These are phyloP conservation scores for Camellia japonica DNA, from an alignment of 148 eudicot genomes.

Conservation along the genomic window DNA sequence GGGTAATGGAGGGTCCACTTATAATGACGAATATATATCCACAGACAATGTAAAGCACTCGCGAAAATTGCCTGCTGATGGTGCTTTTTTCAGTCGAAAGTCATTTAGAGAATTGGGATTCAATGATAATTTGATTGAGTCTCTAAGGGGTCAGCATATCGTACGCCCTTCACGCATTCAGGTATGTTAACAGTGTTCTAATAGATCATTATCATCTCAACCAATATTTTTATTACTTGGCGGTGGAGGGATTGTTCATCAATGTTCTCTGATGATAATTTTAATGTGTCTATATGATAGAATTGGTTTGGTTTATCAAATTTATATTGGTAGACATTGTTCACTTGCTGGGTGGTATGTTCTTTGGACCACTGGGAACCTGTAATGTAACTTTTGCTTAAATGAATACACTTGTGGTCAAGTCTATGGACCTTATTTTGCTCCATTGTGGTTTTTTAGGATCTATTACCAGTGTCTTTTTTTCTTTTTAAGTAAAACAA, in stretches of 20 bases:
- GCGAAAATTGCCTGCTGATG: slow-evolving; percentile 38
- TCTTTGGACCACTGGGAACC: neutral
- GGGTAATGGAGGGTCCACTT: slow-evolving; percentile 39
- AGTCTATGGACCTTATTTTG: neutral
- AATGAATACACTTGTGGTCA: neutral
- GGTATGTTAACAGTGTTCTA: slow-evolving; percentile 33
- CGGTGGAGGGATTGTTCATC: neutral
- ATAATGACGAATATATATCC: slow-evolving; percentile 21
- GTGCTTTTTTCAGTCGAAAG: slow-evolving; percentile 70
- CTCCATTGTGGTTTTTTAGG: neutral
- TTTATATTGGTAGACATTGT: slow-evolving; percentile 1
- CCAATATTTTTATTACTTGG: neutral
- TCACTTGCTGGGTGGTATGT: neutral
- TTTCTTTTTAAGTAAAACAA: neutral
- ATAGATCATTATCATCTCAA: neutral
- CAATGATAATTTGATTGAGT: slow-evolving; percentile 55
- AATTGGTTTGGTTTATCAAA: neutral
- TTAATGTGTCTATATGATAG: neutral
- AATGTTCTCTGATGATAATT: neutral
- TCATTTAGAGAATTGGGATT: slow-evolving; percentile 68
- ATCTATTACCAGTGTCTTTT: neutral
- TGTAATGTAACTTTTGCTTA: neutral
- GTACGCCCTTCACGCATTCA: slow-evolving; percentile 79
- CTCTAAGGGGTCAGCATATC: slow-evolving; percentile 53
- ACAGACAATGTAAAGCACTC: slow-evolving; percentile 29